Base-by-base conservation (phyloP, 345 rosid species). In the Draba incana region DNA sequence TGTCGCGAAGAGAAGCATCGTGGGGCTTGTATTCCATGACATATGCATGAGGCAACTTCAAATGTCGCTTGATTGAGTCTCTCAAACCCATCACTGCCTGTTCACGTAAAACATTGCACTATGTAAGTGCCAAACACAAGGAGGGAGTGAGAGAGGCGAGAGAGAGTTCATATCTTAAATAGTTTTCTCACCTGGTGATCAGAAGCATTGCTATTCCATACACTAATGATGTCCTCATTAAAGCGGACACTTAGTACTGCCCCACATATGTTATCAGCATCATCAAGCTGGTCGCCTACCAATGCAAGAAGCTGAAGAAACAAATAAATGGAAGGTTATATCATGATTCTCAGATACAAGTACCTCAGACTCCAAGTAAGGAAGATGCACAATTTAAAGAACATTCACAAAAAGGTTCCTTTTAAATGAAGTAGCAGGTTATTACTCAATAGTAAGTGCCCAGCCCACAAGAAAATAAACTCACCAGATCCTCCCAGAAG, bases 401-500 rank as follows among this genome's bases (percentile, higher is more conserved):
- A 39, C 42, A 57, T 14, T 12, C 2, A 69, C 51, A 69, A 69
- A 69, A 45, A 20, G 28, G 33, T 46, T 60, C 50, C 47, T 55
- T 41, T 54, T 13, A 24, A 42, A 14, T 43, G 10, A 43, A 8
- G 38, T 4, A 24, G 4, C 42, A 31, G 54, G 11, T 10, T 62
- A 30, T 62, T 60, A 57, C 66, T 49, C 54, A 9, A 24, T n/a
- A 65, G 28, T n/a, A 64, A 14, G 55, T 43, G 9, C 5, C 27
- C 41, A 57, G 9, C 2, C 35, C 31, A 57, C 5, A 49, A 41
- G 60, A 49, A 69, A 6, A 64, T 5, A 49, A 64, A 64, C 92
- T 86, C 75, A 92, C 99, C 92, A 92, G 70, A 81, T 92, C 99
- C 82, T 92, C 98, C 98, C 99, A 95, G 73, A 89, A 95, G 75